Evolutionary conservation across 768 basidiomycete species (phyloP).

Genomic region (Phanerochaete sordida): DNA sequence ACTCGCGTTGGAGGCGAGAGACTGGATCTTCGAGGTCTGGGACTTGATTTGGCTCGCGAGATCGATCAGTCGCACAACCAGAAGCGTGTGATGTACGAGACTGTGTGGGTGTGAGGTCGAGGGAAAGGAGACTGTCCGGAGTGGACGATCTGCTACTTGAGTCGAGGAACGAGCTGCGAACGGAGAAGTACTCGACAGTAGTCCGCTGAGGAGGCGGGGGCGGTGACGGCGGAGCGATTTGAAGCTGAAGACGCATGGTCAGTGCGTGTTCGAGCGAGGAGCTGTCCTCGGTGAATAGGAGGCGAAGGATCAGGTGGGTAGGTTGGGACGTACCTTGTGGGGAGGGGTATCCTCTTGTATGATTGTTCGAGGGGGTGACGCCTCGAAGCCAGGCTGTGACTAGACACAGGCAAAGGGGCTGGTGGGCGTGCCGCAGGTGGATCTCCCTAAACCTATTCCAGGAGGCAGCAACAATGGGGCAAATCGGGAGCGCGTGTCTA

Average conservation of each 20-base stretch:
- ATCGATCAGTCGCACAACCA: neutral
- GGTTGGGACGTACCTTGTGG: conserved; percentile 2
- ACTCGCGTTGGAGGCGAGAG: conserved; percentile 37
- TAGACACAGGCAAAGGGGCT: neutral
- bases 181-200: conserved; percentile 57
- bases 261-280: conserved; percentile 1
- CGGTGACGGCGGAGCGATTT: neutral
- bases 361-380: neutral
- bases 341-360: conserved; percentile 1
- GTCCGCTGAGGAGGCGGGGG: conserved; percentile 44
- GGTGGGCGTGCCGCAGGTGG: neutral
- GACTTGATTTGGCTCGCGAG: neutral
- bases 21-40: conserved; percentile 34
- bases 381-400: conserved; percentile 4
- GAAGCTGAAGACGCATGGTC: conserved; percentile 7
- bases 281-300: conserved; percentile 4
- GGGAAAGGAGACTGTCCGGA: conserved; percentile 11
- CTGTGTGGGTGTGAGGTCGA: neutral
- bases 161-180: conserved; percentile 35
- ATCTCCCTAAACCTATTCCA: neutral
- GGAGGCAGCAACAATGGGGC: neutral
- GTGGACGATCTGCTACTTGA: conserved; percentile 17
- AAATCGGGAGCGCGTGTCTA: neutral
- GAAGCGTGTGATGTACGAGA: neutral
- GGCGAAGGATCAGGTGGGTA: neutral